Conservation (phyloP, 2,329 filamentous ascomycete species). For the Pestalotiopsis fici region DNA sequence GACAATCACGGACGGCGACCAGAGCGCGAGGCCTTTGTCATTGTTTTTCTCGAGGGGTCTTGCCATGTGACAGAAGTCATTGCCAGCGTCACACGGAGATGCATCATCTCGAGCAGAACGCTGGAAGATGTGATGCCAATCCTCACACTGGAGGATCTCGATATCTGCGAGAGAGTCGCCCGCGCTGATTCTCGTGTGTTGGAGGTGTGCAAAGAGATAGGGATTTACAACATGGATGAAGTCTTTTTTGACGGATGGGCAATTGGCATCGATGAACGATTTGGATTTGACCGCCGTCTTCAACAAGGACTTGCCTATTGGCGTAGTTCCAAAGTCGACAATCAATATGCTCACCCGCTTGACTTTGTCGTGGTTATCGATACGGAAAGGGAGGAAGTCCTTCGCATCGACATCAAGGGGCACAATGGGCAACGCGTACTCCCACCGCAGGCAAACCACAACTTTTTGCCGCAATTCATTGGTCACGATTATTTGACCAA, state of each 20-base stretch:
- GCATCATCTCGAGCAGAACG: conserved; percentile 46
- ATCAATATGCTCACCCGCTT: conserved; percentile 65
- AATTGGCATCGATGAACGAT: conserved; percentile 79
- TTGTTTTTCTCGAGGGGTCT: conserved; percentile 43
- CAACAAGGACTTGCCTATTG: conserved; percentile 86
- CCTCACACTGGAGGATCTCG: conserved; percentile 78
- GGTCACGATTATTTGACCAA: conserved; percentile 34
- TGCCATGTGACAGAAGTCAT: conserved; percentile 50
- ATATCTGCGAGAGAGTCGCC: conserved; percentile 70
- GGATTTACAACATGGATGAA: conserved; percentile 80
- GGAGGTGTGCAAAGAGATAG: conserved; percentile 73
- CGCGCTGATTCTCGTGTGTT: conserved; percentile 73
- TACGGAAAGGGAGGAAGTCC: conserved; percentile 43
- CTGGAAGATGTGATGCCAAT: conserved; percentile 47
- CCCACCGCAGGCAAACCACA: conserved; percentile 39
- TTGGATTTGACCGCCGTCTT: conserved; percentile 69
- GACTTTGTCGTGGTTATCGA: conserved; percentile 48
- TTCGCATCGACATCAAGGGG: conserved; percentile 45
- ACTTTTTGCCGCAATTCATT: conserved; percentile 37
- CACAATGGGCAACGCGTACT: conserved; percentile 29
- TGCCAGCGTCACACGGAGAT: conserved; percentile 44
- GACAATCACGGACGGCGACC: conserved; percentile 46
- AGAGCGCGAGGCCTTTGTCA: conserved; percentile 52
- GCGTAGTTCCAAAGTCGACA: conserved; percentile 70
- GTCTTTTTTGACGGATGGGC: conserved; percentile 86